phyloP scores from a whole-genome alignment of 2,329 filamentous ascomycete species.

The Huntiella abstrusa region DNA sequence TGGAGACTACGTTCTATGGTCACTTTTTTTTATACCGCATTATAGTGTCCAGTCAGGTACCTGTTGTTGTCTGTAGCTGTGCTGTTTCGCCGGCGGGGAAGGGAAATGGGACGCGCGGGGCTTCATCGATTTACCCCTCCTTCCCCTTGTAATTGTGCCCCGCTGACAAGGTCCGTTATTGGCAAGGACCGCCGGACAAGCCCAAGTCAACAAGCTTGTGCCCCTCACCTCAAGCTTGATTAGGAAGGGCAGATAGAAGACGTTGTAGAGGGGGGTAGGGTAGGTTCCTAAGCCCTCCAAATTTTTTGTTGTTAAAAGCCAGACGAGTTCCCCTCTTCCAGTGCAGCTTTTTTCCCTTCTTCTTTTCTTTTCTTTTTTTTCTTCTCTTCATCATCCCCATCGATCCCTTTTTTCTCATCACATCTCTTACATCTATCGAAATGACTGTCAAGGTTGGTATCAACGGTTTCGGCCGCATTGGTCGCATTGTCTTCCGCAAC shows the following conservation, averaged over 20 bases:
- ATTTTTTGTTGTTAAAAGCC: neutral
- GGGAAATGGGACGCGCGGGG: no score
- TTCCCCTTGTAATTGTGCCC: neutral
- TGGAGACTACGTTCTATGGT: no score
- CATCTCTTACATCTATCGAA: slow-evolving; percentile 13
- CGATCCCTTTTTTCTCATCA: neutral
- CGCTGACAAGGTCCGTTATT: no score
- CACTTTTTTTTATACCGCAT: no score
- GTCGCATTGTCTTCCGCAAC: slow-evolving; percentile 98
- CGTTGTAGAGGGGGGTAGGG: neutral
- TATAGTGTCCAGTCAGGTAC: no score
- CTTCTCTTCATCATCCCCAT: neutral
- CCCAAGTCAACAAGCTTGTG: neutral
- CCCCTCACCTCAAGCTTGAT: neutral
- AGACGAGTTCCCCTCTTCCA: neutral
- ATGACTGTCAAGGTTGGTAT: slow-evolving; percentile 65
- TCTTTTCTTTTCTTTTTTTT: slow-evolving; percentile 1
- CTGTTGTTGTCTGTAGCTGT: no score
- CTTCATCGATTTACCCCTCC: slow-evolving; percentile 1
- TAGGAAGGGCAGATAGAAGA: no score
- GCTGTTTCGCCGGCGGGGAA: no score
- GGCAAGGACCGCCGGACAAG: no score
- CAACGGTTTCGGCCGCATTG: slow-evolving; percentile 99
- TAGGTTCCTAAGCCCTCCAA: no score
- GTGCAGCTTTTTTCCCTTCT: slow-evolving; percentile 1